These are phyloP conservation scores for Fraxinus xanthoxyloides DNA, from an alignment of 305 asterid species.

Conservation along the genomic window DNA sequence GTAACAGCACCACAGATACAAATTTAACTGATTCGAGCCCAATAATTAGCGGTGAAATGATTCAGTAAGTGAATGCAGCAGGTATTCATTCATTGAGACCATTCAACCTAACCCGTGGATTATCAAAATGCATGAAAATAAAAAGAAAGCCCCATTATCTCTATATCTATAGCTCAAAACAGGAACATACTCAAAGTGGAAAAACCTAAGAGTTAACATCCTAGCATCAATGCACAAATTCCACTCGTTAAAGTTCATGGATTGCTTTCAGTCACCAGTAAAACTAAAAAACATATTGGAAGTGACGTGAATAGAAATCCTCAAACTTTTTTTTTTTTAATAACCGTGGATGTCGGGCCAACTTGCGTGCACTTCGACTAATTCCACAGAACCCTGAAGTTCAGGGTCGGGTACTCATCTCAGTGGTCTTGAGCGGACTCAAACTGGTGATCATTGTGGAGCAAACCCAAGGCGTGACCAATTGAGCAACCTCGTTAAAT, in stretches of 20 bases:
- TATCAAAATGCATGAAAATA: neutral
- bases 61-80: neutral
- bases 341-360: too few species aligned
- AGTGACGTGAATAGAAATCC: neutral
- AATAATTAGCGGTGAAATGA: neutral
- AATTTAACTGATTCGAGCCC: neutral
- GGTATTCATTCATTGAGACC: neutral
- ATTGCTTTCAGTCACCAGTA: neutral
- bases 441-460: too few species aligned
- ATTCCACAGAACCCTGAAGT: too few species aligned
- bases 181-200: neutral
- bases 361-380: too few species aligned
- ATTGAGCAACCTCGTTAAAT: too few species aligned
- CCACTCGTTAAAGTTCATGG: neutral
- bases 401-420: too few species aligned
- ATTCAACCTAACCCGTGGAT: neutral
- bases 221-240: neutral
- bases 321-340: too few species aligned
- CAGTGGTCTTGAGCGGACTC: too few species aligned
- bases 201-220: neutral
- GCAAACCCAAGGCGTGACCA: too few species aligned
- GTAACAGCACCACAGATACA: neutral
- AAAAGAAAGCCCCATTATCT: neutral
- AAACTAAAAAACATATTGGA: neutral
- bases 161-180: neutral